phyloP scores from a whole-genome alignment of 2,329 filamentous ascomycete species.

The Shiraia sp. region DNA sequence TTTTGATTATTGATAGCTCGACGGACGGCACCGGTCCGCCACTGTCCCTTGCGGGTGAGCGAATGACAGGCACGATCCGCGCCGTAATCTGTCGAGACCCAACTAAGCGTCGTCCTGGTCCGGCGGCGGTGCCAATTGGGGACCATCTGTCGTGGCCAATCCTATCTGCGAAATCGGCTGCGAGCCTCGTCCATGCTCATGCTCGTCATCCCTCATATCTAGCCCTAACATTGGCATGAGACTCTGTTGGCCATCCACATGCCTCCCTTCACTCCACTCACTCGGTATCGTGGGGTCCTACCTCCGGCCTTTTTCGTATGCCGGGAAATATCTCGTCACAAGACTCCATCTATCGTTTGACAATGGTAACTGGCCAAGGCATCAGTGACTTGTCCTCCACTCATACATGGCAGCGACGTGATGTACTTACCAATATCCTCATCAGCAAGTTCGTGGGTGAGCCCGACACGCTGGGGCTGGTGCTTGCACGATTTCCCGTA shows the following conservation, averaged over 20 bases:
- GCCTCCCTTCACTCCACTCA: constrained; percentile 29
- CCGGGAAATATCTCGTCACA: constrained; percentile 24
- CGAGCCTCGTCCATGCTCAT: constrained; percentile 33
- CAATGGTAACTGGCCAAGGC: constrained; percentile 45
- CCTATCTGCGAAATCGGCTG: constrained; percentile 31
- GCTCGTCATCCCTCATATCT: constrained; percentile 35
- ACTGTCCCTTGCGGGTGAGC: constrained; percentile 29
- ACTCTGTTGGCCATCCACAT: constrained; percentile 36
- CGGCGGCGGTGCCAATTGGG: constrained; percentile 37
- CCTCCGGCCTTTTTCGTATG: constrained; percentile 20
- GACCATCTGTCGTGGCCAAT: constrained; percentile 37
- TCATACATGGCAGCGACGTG: constrained; percentile 6
- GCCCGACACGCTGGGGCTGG: constrained; percentile 92
- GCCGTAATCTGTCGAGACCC: constrained; percentile 36
- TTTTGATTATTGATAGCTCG: constrained; percentile 31
- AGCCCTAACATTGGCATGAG: constrained; percentile 34
- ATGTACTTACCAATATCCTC: constrained; percentile 85
- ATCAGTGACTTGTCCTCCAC: constrained; percentile 27
- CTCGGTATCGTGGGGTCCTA: constrained; percentile 20
- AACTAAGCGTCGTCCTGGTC: constrained; percentile 39
- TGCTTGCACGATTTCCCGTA: constrained; percentile 99
- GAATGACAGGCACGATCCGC: constrained; percentile 40
- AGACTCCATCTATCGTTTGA: constrained; percentile 43
- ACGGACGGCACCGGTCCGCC: constrained; percentile 35
- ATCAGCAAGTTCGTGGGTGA: constrained; percentile 88